A percentile compares a stretch with the other conserved stretches of the same genome.
phyloP scores from a whole-genome alignment of 73 alveolate species.

The Paramecium biaurelia region DNA sequence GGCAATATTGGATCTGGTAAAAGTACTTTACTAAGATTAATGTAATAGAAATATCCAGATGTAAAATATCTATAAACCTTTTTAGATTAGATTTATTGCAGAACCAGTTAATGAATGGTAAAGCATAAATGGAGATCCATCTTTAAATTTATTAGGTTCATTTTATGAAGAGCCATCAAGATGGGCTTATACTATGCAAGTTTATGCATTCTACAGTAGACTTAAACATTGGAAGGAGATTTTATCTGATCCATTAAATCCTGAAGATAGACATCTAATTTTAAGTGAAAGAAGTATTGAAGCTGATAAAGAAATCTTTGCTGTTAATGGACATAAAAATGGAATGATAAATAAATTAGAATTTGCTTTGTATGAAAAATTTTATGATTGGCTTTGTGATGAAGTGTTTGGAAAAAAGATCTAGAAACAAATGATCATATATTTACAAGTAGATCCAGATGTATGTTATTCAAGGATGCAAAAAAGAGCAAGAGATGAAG shows the following conservation, averaged over 20 bases:
- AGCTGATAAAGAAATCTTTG: slow-evolving; percentile 48
- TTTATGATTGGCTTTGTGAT: slow-evolving; percentile 30
- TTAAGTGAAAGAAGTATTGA: slow-evolving; percentile 59
- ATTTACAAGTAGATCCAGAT: slow-evolving; percentile 55
- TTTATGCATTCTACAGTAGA: slow-evolving; percentile 51
- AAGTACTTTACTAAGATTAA: slow-evolving; percentile 45
- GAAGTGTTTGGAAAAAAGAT: slow-evolving; percentile 46
- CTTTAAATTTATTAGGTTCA: slow-evolving; percentile 45
- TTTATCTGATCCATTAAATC: slow-evolving; percentile 27
- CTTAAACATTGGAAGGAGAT: slow-evolving; percentile 57
- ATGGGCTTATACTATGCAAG: slow-evolving; percentile 64
- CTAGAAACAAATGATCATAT: slow-evolving; percentile 35
- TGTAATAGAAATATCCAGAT: slow-evolving; percentile 17
- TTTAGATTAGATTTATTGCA: background rate
- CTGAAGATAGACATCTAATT: slow-evolving; percentile 38
- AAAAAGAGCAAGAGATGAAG: slow-evolving; percentile 66
- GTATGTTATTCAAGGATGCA: slow-evolving; percentile 38
- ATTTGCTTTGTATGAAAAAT: slow-evolving; percentile 54
- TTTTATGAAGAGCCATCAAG: slow-evolving; percentile 54
- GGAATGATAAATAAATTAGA: slow-evolving; percentile 55
- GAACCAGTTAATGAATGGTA: slow-evolving; percentile 64
- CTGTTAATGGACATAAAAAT: slow-evolving; percentile 57
- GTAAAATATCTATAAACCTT: background rate
- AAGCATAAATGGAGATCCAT: slow-evolving; percentile 56
- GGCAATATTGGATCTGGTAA: slow-evolving; percentile 65